Percentiles rank a stretch among this genome's conserved stretches.
phyloP scores from a whole-genome alignment of 495 filamentous ascomycete species.

The Talaromyces proteolyticus region DNA sequence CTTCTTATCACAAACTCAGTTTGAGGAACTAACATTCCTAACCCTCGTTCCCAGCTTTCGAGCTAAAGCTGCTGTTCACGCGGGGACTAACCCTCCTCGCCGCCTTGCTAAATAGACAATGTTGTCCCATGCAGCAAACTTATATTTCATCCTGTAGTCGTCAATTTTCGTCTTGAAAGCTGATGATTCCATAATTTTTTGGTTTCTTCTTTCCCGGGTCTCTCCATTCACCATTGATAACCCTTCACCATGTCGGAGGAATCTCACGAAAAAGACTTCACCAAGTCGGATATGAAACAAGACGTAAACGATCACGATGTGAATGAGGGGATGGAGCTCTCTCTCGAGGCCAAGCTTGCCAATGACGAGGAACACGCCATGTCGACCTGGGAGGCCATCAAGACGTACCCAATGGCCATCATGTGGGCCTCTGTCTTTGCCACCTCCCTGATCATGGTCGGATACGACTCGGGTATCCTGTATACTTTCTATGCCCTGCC shows the following conservation, averaged over 20 bases:
- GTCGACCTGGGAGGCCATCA: neutral
- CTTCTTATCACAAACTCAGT: neutral
- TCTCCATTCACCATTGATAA: neutral
- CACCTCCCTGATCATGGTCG: neutral
- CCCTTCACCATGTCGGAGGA: neutral
- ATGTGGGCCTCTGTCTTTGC: neutral
- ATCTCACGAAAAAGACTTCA: neutral
- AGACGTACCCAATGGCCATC: neutral
- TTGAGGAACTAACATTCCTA: neutral
- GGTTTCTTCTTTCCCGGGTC: neutral
- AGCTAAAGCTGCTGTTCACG: neutral
- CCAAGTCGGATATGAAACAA: neutral
- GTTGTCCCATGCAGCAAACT: neutral
- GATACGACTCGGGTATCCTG: neutral
- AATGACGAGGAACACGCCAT: neutral
- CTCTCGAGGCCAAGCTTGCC: too few relatives aligned
- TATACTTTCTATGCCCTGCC: neutral
- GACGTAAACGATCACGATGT: neutral
- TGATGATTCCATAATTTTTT: neutral
- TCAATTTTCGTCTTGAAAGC: neutral
- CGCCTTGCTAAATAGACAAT: neutral
- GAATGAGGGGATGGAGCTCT: neutral
- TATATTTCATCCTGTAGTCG: neutral
- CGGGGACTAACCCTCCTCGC: neutral
- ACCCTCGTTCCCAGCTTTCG: neutral